Base-by-base conservation (phyloP, 1,284 basidiomycete species). In the Xerocomus minutiporus region DNA sequence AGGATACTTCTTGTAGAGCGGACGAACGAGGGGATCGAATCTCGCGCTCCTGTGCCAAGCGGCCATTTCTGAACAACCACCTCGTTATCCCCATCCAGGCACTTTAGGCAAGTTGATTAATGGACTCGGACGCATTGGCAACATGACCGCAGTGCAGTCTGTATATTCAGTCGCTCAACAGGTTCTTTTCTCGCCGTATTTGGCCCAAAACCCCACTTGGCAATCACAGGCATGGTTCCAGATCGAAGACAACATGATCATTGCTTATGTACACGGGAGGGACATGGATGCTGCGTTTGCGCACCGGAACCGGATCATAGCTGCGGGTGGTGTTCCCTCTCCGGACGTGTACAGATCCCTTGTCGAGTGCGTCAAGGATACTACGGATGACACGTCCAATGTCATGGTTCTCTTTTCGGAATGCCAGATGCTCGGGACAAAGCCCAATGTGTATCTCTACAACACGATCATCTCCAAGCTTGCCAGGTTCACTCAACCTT, bases 381-480 rank as follows among this genome's bases (percentile, higher is more conserved):
- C 93, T 15, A 97, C 95, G 15, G 93, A 97, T 68, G 94, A 97
- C 64, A 88, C 92, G 1, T 81, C 85, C 5, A 90, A 93, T 58
- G 94, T 93, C 0, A 76, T 92, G 68, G 79, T 84, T 35, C 78
- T 97, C 31, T 97, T 88, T 74, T 76, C 88, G 34, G 93, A 97
- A 71, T 79, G 86, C 15, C 78, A 84, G 59, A 69, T 73, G 36
- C 79, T 83, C 39, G 83, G 84, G 15, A 88, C 95, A 36, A 62
- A 68, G 29, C 88, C 92, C 11, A 92, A 92, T 66, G 79, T 88
- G 48, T 97, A 88, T 73, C 79, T 97, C 35, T 97, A 89, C 77
- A 97, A 97, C 76, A 97, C 92, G 58, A 88, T 95, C 72, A 97
- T 97, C 71, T 93, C 91, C 57, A 95, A 96, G 73, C 78, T 97